Conservation (phyloP, 1,284 basidiomycete species). For the Ganoderma sinense region DNA sequence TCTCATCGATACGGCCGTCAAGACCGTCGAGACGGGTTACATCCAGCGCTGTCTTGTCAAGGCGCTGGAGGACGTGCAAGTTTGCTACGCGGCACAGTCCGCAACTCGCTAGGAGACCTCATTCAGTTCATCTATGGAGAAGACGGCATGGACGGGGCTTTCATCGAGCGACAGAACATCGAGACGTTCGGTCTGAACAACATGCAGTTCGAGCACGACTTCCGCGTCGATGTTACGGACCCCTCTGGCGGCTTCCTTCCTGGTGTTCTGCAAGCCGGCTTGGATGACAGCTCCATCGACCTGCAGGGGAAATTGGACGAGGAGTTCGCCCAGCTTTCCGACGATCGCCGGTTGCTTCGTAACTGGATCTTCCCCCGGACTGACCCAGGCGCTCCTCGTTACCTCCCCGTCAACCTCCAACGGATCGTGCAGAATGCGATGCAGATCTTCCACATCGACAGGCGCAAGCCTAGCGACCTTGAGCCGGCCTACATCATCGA, state of each 20-base stretch:
- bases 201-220: conserved; percentile 88
- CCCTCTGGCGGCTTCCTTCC: conserved; percentile 78
- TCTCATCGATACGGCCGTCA: conserved; percentile 99
- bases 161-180: conserved; percentile 95
- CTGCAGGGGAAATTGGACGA: conserved; percentile 92
- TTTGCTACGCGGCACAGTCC: conserved; percentile 96
- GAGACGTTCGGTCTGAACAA: conserved; percentile 89
- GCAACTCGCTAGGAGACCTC: conserved; percentile 95
- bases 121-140: conserved; percentile 98
- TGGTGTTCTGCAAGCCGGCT: conserved; percentile 91
- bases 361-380: conserved; percentile 86
- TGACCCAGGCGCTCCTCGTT: conserved; percentile 77
- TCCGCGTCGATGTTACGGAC: conserved; percentile 93
- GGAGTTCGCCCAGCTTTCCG: conserved; percentile 81
- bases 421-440: conserved; percentile 96
- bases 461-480: conserved; percentile 91
- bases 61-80: conserved; percentile 97
- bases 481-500: conserved; percentile 90
- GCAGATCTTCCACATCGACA: conserved; percentile 98
- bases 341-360: conserved; percentile 84
- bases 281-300: conserved; percentile 89
- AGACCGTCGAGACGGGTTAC: conserved; percentile 99
- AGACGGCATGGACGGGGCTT: conserved; percentile 98
- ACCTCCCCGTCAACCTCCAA: conserved; percentile 92
- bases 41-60: conserved; percentile 99